Conservation (phyloP, 495 filamentous ascomycete species). For the Penicillium lagena region DNA sequence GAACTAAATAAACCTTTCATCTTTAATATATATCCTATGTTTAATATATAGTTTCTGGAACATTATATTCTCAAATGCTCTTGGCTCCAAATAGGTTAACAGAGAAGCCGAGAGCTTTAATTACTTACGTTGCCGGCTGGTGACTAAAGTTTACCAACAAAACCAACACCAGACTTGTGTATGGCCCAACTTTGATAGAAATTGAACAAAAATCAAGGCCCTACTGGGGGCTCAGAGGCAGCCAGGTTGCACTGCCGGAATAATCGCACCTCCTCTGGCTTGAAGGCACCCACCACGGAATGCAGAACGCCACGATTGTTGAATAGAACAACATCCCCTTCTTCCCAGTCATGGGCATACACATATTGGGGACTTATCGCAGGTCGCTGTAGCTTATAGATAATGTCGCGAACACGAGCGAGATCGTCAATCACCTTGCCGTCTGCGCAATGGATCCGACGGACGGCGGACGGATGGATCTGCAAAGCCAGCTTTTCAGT, state of each 20-base stretch:
- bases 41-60: background rate
- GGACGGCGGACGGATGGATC: conserved; percentile 61
- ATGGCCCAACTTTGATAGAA: background rate
- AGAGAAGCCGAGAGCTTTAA: no score
- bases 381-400: conserved; percentile 63
- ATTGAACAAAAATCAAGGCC: conserved; percentile 5
- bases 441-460: conserved; percentile 55
- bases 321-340: conserved; percentile 67
- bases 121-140: no score
- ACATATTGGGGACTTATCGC: conserved; percentile 61
- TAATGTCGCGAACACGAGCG: conserved; percentile 55
- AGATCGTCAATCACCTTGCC: conserved; percentile 62
- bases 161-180: background rate
- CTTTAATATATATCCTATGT: conserved; percentile 4
- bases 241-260: conserved; percentile 75
- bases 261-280: conserved; percentile 59
- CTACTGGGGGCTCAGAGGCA: conserved; percentile 26
- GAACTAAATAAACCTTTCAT: no score
- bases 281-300: conserved; percentile 67
- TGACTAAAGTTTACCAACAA: background rate
- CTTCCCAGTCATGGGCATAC: conserved; percentile 69
- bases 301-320: conserved; percentile 69
- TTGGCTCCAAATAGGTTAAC: no score
- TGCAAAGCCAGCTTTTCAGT: conserved; percentile 63
- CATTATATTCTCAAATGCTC: no score